Percentiles rank a stretch among this genome's conserved stretches.
These are phyloP conservation scores for Irpex sp. DNA, from an alignment of 1,284 basidiomycete genomes.

Conservation along the genomic window DNA sequence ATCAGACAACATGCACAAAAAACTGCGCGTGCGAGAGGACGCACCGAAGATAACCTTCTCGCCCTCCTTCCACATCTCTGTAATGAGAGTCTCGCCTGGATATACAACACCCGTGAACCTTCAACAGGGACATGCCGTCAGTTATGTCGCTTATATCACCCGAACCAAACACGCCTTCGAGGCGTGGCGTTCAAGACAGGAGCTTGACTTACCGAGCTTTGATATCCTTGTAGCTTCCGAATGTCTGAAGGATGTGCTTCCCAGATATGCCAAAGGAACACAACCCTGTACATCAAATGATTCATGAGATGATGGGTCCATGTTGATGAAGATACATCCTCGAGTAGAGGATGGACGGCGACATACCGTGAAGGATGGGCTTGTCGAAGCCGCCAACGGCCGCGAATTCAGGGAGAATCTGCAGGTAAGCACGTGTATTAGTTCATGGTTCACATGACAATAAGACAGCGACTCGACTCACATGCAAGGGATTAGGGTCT, in stretches of 20 bases:
- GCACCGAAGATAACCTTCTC: conserved; percentile 88
- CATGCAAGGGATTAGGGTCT: conserved; percentile 90
- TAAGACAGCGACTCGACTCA: conserved; percentile 31
- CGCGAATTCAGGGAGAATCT: conserved; percentile 94
- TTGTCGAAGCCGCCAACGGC: conserved; percentile 92
- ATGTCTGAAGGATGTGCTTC: conserved; percentile 91
- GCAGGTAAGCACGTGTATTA: conserved; percentile 7
- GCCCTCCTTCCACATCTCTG: conserved; percentile 98
- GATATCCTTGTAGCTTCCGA: conserved; percentile 87
- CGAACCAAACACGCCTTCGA: background rate
- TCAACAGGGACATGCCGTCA: background rate
- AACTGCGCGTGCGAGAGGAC: conserved; percentile 29
- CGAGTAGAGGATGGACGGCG: background rate
- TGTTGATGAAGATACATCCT: background rate
- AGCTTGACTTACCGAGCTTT: conserved; percentile 77
- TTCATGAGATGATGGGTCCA: background rate
- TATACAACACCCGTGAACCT: conserved; percentile 90
- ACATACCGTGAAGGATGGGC: conserved; percentile 75
- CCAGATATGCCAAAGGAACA: conserved; percentile 93
- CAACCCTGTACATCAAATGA: conserved; percentile 48
- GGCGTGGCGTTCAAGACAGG: background rate
- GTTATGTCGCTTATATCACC: too few relatives aligned
- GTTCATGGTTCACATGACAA: conserved; percentile 1
- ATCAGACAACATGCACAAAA: background rate
- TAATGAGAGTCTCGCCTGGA: conserved; percentile 93